Conservation (phyloP, 129 eudicot species). For the Calendula officinalis region DNA sequence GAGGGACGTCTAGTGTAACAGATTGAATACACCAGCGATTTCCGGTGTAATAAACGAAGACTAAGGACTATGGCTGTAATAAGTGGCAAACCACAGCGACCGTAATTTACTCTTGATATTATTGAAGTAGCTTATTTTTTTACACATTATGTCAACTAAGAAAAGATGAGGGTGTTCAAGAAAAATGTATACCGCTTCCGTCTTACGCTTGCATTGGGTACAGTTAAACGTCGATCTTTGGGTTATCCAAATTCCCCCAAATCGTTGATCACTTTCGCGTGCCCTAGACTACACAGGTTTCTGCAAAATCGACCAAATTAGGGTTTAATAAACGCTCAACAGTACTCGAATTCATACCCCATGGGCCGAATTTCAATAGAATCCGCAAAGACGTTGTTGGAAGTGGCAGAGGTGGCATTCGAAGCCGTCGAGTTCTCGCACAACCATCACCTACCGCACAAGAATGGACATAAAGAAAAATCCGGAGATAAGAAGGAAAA, state of each 20-base stretch:
- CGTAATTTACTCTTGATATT: too few relatives aligned
- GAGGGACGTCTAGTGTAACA: too few relatives aligned
- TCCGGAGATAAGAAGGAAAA: conserved; percentile 16
- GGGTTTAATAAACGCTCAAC: neutral
- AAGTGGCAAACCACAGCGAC: too few relatives aligned
- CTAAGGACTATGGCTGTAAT: too few relatives aligned
- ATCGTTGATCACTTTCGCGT: neutral
- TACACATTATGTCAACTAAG: neutral
- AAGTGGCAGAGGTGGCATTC: conserved; percentile 83
- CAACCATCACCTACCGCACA: conserved; percentile 35
- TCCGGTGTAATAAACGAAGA: too few relatives aligned
- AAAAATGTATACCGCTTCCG: conserved; percentile 13
- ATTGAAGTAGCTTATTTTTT: too few relatives aligned
- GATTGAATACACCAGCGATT: too few relatives aligned
- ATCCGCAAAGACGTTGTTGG: conserved; percentile 84
- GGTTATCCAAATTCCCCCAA: conserved; percentile 31
- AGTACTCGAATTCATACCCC: neutral
- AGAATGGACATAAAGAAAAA: conserved; percentile 18
- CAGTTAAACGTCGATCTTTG: neutral
- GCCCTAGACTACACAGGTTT: conserved; percentile 17
- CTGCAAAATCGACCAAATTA: conserved; percentile 23
- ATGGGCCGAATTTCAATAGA: conserved; percentile 42
- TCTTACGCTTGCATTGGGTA: neutral
- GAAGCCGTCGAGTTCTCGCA: conserved; percentile 71
- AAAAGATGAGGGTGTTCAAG: conserved; percentile 7